Percentiles rank a stretch among this genome's conserved stretches.
Evolutionary conservation across 228 moss, liverwort and hornwort genomes (phyloP).

Genomic region (Sphagnum magellanicum): DNA sequence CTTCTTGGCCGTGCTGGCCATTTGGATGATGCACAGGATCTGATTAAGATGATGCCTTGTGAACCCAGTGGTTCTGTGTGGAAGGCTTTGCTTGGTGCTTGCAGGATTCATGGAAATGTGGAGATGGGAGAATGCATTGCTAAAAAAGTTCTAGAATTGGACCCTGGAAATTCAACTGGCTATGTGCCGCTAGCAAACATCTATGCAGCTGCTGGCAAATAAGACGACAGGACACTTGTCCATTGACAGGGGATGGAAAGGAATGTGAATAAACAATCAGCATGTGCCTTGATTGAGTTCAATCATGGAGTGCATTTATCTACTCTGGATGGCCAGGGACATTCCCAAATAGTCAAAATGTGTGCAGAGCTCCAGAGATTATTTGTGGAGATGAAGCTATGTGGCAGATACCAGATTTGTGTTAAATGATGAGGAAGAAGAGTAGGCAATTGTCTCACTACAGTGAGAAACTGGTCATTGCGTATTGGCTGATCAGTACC

Average conservation of each 20-base stretch:
- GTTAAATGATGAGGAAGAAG: background rate
- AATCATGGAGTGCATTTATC: background rate
- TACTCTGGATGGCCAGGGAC: conserved; percentile 1
- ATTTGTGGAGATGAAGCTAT: conserved; percentile 3
- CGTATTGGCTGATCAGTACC: conserved; percentile 6
- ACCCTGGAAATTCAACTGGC: background rate
- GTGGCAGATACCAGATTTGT: conserved; percentile 2
- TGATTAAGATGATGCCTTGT: background rate
- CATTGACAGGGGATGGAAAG: conserved; percentile 1
- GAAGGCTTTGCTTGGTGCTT: conserved; percentile 8
- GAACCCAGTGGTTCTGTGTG: conserved; percentile 6
- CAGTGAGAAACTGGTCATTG: conserved; percentile 5
- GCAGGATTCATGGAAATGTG: conserved; percentile 5
- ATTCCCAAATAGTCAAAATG: conserved; percentile 1
- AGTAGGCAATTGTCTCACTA: conserved; percentile 1
- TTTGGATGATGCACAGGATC: background rate
- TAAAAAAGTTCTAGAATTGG: background rate
- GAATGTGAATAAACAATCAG: conserved; percentile 3
- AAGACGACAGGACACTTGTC: background rate
- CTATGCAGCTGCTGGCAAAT: conserved; percentile 4
- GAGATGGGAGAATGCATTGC: conserved; percentile 4
- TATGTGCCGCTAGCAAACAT: conserved; percentile 6
- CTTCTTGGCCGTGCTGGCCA: conserved; percentile 3
- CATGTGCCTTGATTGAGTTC: conserved; percentile 3
- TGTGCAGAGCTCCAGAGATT: conserved; percentile 1